A percentile compares a stretch with the other conserved stretches of the same genome.
These are phyloP conservation scores for Hypsizygus ulmarius DNA, from an alignment of 1,284 basidiomycete genomes.

Conservation along the genomic window DNA sequence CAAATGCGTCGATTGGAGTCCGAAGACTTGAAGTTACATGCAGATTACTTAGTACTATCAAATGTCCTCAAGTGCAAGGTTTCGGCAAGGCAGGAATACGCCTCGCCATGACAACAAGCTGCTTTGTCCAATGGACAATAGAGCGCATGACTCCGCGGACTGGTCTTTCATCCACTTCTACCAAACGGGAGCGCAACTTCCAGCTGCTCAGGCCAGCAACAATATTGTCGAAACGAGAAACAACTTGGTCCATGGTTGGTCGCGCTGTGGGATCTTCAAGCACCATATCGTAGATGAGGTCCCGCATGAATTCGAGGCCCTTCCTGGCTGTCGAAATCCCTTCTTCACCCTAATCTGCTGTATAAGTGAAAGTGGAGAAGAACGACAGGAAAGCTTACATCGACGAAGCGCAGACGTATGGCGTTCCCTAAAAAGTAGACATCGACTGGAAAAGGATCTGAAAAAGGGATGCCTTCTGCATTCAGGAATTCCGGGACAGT, in stretches of 20 bases:
- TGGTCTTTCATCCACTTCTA: conserved; percentile 1
- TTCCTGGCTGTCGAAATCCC: not conserved
- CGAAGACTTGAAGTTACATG: not conserved
- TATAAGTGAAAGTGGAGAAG: not conserved
- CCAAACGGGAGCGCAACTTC: conserved; percentile 20
- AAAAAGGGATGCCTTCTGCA: conserved; percentile 24
- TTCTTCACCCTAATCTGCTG: not conserved
- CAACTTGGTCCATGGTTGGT: conserved; percentile 28
- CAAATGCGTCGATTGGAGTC: too few species aligned
- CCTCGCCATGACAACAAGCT: not conserved
- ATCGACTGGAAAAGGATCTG: conserved; percentile 35
- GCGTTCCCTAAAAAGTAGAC: conserved; percentile 36
- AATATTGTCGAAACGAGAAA: conserved; percentile 22
- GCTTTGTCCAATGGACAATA: conserved; percentile 15
- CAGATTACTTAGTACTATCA: too few species aligned
- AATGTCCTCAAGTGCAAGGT: too few species aligned
- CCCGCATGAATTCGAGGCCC: conserved; percentile 23
- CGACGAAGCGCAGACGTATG: conserved; percentile 27
- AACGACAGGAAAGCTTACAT: too few species aligned
- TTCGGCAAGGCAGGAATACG: conserved; percentile 2
- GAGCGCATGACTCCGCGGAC: conserved; percentile 11
- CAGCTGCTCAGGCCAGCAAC: conserved; percentile 9
- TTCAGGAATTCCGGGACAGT: conserved; percentile 30
- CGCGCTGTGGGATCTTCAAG: conserved; percentile 27
- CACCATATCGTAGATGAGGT: conserved; percentile 26